Evolutionary conservation across 768 basidiomycete species (phyloP).

Genomic region (Auriscalpium microsporum): DNA sequence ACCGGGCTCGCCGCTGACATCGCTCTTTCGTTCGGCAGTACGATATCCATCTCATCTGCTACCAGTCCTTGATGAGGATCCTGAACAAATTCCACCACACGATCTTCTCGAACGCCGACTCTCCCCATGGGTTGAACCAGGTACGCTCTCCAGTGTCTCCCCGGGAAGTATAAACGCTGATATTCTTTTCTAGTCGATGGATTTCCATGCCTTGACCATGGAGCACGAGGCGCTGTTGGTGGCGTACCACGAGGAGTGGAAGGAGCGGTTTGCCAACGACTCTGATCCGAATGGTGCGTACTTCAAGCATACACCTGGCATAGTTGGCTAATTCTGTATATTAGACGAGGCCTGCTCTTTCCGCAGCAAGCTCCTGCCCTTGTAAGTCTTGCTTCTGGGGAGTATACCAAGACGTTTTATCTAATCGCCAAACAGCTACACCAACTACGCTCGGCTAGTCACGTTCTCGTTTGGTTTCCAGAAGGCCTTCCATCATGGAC

Average conservation of each 20-base stretch:
- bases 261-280: slow-evolving; percentile 8
- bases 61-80: slow-evolving; percentile 12
- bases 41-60: slow-evolving; percentile 13
- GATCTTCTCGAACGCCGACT: slow-evolving; percentile 11
- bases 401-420: too few relatives aligned
- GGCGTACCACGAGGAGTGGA: slow-evolving; percentile 11
- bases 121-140: slow-evolving; percentile 9
- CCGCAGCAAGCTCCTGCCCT: slow-evolving; percentile 24
- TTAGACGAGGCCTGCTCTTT: slow-evolving; percentile 10
- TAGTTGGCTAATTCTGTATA: neutral
- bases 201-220: slow-evolving; percentile 12
- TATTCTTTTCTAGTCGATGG: slow-evolving; percentile 1
- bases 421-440: neutral
- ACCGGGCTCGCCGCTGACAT: too few relatives aligned
- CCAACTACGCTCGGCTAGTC: slow-evolving; percentile 27
- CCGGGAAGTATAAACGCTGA: neutral
- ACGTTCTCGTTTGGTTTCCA: slow-evolving; percentile 37
- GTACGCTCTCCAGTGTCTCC: neutral
- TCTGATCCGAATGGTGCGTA: slow-evolving; percentile 10
- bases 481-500: slow-evolving; percentile 22
- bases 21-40: neutral
- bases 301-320: neutral
- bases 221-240: slow-evolving; percentile 5
- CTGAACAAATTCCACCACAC: slow-evolving; percentile 11
- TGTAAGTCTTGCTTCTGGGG: slow-evolving; percentile 26